Percentiles rank a stretch among this genome's conserved stretches.
phyloP scores from a whole-genome alignment of 73 alveolate species.

The Paramecium octaurelia region DNA sequence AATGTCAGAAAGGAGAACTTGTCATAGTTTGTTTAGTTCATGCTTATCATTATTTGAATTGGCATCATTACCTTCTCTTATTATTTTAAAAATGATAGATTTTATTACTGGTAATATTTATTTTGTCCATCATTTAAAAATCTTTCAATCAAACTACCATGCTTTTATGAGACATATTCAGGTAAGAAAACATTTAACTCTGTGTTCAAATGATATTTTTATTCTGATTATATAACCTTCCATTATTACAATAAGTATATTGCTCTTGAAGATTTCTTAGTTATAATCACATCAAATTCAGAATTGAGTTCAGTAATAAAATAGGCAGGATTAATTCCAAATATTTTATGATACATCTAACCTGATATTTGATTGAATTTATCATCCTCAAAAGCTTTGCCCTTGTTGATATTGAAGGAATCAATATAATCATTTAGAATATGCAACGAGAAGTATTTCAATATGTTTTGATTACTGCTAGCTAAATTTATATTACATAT shows the following conservation, averaged over 20 bases:
- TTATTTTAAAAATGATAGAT: background rate
- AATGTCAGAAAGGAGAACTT: background rate
- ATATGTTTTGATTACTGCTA: background rate
- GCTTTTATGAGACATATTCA: background rate
- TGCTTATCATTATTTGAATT: background rate
- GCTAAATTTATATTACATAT: background rate
- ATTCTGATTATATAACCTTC: background rate
- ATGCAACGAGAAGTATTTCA: background rate
- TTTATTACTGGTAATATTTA: background rate
- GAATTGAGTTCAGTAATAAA: background rate
- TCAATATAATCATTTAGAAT: conserved; percentile 11
- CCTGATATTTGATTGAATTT: background rate
- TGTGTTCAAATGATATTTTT: background rate
- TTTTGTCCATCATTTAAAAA: background rate
- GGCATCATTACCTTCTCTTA: background rate
- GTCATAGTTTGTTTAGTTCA: background rate
- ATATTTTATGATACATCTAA: background rate
- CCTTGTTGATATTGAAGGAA: background rate
- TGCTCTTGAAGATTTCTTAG: background rate
- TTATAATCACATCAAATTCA: background rate
- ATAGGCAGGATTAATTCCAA: conserved; percentile 20
- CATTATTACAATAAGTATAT: background rate
- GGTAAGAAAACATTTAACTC: background rate
- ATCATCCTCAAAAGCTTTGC: conserved; percentile 17
- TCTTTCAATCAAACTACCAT: background rate